Percentiles rank a stretch among this genome's conserved stretches.
Conservation (phyloP, 1,284 basidiomycete genomes). For the Chondrostereum purpureum region DNA sequence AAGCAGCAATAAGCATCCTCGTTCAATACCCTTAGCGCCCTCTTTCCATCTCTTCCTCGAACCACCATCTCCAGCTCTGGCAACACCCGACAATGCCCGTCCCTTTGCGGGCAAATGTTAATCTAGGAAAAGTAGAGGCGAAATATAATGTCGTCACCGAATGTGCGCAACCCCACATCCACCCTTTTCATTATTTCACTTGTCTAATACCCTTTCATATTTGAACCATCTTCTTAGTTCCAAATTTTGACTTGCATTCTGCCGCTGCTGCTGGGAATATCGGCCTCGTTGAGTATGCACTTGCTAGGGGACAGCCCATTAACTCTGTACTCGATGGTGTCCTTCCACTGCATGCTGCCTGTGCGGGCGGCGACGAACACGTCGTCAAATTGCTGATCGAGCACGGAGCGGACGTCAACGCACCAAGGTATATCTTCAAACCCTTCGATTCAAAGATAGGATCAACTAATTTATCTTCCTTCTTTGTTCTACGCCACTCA, state of each 20-base stretch:
- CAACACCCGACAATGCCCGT: conserved; percentile 25
- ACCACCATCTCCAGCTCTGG: conserved; percentile 7
- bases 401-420: conserved; percentile 89
- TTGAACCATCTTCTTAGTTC: conserved; percentile 43
- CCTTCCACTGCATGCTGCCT: conserved; percentile 86
- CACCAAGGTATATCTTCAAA: conserved; percentile 50
- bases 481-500: conserved; percentile 9
- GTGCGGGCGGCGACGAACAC: conserved; percentile 77
- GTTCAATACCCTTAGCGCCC: background rate
- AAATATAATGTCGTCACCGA: conserved; percentile 78
- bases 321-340: conserved; percentile 91
- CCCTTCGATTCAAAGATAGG: conserved; percentile 10
- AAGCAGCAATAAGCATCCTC: conserved; percentile 1
- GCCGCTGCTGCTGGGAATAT: conserved; percentile 85
- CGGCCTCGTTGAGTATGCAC: conserved; percentile 80
- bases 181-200: conserved; percentile 5
- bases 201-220: conserved; percentile 7
- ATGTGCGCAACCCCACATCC: conserved; percentile 45
- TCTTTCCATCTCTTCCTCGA: conserved; percentile 4
- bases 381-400: conserved; percentile 86
- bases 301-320: conserved; percentile 89
- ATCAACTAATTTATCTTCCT: conserved; percentile 6
- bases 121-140: conserved; percentile 46
- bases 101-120: conserved; percentile 29
- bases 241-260: conserved; percentile 83